Conservation (phyloP, 2,329 filamentous ascomycete species). For the Colletotrichum godetiae region DNA sequence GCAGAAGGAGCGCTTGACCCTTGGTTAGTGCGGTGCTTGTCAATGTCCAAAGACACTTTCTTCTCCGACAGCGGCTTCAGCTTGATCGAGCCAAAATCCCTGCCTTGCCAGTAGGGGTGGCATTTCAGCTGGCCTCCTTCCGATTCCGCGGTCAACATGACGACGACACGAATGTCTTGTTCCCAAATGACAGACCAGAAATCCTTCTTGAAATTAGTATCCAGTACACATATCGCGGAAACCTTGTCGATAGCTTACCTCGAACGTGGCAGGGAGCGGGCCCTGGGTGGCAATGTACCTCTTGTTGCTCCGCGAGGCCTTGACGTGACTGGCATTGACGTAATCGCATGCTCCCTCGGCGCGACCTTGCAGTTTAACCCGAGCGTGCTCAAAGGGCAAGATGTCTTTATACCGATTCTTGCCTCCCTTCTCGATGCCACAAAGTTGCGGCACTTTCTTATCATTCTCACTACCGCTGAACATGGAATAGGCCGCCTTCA, state of each 20-base stretch:
- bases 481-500: constrained; percentile 79
- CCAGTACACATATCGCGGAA: neutral
- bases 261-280: constrained; percentile 90
- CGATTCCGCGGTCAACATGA: constrained; percentile 95
- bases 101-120: constrained; percentile 89
- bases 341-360: constrained; percentile 84
- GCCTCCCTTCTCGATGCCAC: constrained; percentile 90
- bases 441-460: constrained; percentile 68
- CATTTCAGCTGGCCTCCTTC: constrained; percentile 96
- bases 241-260: constrained; percentile 65
- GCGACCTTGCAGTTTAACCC: constrained; percentile 81
- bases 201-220: constrained; percentile 67
- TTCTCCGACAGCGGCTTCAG: constrained; percentile 85
- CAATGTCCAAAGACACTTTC: constrained; percentile 80
- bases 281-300: constrained; percentile 96
- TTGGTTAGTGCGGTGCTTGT: constrained; percentile 55
- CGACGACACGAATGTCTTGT: constrained; percentile 92
- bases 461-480: constrained; percentile 49
- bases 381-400: constrained; percentile 92
- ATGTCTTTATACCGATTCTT: constrained; percentile 99
- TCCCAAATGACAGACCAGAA: constrained; percentile 99
- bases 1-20: constrained; percentile 35
- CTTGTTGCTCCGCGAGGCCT: constrained; percentile 85
- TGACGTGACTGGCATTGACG: constrained; percentile 91
- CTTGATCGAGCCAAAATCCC: constrained; percentile 81